These are phyloP conservation scores for Clohesyomyces aquaticus DNA, from an alignment of 495 filamentous ascomycete genomes.

Conservation along the genomic window DNA sequence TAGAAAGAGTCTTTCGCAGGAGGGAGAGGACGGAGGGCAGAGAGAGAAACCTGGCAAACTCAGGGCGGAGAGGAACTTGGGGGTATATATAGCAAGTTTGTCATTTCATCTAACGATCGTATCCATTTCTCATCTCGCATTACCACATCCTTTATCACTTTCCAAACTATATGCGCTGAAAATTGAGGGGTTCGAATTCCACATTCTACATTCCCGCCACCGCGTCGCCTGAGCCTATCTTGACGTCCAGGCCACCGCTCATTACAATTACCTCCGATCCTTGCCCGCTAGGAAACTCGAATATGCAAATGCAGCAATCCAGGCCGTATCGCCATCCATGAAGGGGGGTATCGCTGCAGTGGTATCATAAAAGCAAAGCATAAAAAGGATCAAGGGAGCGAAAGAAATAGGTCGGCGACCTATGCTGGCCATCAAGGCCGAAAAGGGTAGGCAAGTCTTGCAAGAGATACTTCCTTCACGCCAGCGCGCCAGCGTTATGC, in stretches of 20 bases:
- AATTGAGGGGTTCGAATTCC: not conserved
- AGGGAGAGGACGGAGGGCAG: too few species aligned
- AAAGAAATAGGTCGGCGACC: not conserved
- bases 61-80: too few species aligned
- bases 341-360: slow-evolving; percentile 35
- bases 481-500: slow-evolving; percentile 30
- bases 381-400: slow-evolving; percentile 13
- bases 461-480: slow-evolving; percentile 10
- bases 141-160: not conserved
- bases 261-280: slow-evolving; percentile 12
- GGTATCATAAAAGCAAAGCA: slow-evolving; percentile 25
- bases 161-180: not conserved
- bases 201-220: not conserved
- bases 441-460: not conserved
- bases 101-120: slow-evolving; percentile 8
- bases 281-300: not conserved
- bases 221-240: not conserved
- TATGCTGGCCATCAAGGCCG: slow-evolving; percentile 10
- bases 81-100: too few species aligned
- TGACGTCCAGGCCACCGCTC: not conserved
- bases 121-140: not conserved
- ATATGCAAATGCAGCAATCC: slow-evolving; percentile 32
- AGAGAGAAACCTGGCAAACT: too few species aligned
- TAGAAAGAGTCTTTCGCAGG: too few species aligned
- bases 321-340: slow-evolving; percentile 23